These are phyloP conservation scores for Talaromyces nanjingensis DNA, from an alignment of 495 filamentous ascomycete species.

Conservation along the genomic window DNA sequence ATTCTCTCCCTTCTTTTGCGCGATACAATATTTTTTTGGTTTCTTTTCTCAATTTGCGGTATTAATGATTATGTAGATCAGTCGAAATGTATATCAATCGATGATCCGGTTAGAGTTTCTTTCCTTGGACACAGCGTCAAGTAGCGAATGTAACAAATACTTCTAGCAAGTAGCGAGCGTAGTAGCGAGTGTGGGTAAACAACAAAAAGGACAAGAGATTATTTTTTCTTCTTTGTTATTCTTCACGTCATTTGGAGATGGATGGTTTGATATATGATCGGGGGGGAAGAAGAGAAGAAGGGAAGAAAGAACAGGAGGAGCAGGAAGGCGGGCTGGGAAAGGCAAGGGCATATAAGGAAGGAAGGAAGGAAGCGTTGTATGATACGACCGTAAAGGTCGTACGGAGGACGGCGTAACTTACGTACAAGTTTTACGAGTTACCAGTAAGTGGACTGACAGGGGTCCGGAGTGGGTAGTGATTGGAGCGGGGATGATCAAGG, in stretches of 20 bases:
- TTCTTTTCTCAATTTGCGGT: slow-evolving; percentile 8
- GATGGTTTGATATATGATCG: slow-evolving; percentile 11
- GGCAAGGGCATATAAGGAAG: slow-evolving; percentile 8
- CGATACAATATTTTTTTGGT: slow-evolving; percentile 8
- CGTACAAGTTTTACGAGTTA: not conserved
- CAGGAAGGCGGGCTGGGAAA: slow-evolving; percentile 12
- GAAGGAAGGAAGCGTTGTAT: not conserved
- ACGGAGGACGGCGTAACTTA: not conserved
- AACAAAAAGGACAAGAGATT: slow-evolving; percentile 14
- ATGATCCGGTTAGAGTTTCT: not conserved
- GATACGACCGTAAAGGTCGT: not conserved
- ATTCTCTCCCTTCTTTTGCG: slow-evolving; percentile 11
- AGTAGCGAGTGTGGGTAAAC: slow-evolving; percentile 35
- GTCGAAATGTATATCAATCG: slow-evolving; percentile 3
- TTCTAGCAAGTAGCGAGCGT: slow-evolving; percentile 41
- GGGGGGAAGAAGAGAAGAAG: slow-evolving; percentile 15
- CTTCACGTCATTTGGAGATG: slow-evolving; percentile 15
- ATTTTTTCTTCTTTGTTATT: slow-evolving; percentile 4
- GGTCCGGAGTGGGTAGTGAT: not conserved
- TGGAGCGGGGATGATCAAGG: not conserved
- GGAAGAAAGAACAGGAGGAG: slow-evolving; percentile 22
- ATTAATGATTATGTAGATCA: slow-evolving; percentile 4
- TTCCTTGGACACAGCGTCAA: slow-evolving; percentile 11
- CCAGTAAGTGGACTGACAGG: not conserved
- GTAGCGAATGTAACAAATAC: slow-evolving; percentile 40